Percentiles rank a stretch among this genome's conserved stretches.
Conservation (phyloP, 2,329 filamentous ascomycete genomes). For the Chalaropsis thielavioides region DNA sequence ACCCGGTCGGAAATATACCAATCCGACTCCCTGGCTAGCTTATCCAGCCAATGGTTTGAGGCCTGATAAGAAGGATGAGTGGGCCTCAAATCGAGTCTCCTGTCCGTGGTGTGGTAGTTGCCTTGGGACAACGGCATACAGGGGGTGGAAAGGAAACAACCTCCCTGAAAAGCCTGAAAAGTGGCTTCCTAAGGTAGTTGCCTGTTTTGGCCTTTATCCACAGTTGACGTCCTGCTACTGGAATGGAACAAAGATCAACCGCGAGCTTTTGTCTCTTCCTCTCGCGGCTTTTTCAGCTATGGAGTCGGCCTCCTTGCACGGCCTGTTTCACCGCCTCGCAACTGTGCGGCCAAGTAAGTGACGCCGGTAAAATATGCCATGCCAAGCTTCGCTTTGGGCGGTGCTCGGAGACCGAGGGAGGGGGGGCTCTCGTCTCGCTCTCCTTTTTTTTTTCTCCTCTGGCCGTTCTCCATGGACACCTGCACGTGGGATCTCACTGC, state of each 20-base stretch:
- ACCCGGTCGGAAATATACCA: background rate
- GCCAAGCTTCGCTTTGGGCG: background rate
- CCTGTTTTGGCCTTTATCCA: background rate
- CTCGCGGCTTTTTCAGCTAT: conserved; percentile 3
- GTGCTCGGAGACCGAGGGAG: background rate
- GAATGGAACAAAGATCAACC: conserved; percentile 1
- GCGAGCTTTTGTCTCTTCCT: conserved; percentile 3
- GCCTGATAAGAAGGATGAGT: background rate
- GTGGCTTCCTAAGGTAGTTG: background rate
- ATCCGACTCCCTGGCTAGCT: background rate
- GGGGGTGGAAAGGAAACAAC: background rate
- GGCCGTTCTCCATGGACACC: background rate
- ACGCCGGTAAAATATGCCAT: background rate
- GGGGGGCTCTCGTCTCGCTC: background rate
- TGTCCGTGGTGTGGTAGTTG: background rate
- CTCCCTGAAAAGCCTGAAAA: background rate
- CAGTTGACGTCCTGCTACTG: background rate
- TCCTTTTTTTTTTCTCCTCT: background rate
- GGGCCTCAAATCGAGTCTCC: conserved; percentile 2
- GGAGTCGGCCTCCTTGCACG: conserved; percentile 1
- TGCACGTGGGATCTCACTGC: background rate
- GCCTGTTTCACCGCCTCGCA: background rate
- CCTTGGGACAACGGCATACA: background rate
- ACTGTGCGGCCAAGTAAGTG: background rate
- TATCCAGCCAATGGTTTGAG: conserved; percentile 5